Evolutionary conservation across 2,329 filamentous ascomycete genomes (phyloP), one percentile per base, ranked within the genome.

Genomic region (Phaeosphaeriaceae sp.): DNA sequence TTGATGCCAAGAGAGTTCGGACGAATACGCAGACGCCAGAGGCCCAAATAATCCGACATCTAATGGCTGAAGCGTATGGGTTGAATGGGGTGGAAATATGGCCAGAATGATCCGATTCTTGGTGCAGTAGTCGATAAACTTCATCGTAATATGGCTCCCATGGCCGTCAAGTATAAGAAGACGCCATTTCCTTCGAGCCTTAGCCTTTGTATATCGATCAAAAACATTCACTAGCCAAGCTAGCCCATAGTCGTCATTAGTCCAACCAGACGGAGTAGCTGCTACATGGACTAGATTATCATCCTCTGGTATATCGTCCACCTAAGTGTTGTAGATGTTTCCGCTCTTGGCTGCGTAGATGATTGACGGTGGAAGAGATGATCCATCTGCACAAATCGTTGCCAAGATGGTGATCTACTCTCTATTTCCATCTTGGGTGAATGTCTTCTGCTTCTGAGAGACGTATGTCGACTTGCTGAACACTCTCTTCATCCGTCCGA

Each of bases 81-180:
- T 46, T 46, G 44, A 46, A 46, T 46, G 44, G 15, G 44, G 44
- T 6, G 44, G 44, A 10, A 46, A 46, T 22, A 46, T 22, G 6
- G 44, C 20, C 6, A 46, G 44, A 6, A 46, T 17, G 20, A 46
- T 46, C 17, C 15, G 4, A 7, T 21, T 46, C 15, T 69, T 49
- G 47, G 56, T 62, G 56, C 60, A 80, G 56, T 70, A 77, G 27
- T 70, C 22, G 36, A 78, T 51, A 57, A 80, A 79, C 53, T 75
- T 57, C n/a, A 57, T 54, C 2, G 67, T 73, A 22, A 74, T 40
- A 64, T 80, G 62, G 51, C 69, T 59, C 21, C 50, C 41, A 52
- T 60, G 46, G 42, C 59, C 27, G 42, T 62, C 57, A n/a, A 62
- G 21, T 31, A 62, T 62, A 11, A 62, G 47, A 1, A 62, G 47